Evolutionary conservation across 2,329 filamentous ascomycete species (phyloP), one percentile per base, ranked within the genome.

Genomic region (Lojkania enalia): DNA sequence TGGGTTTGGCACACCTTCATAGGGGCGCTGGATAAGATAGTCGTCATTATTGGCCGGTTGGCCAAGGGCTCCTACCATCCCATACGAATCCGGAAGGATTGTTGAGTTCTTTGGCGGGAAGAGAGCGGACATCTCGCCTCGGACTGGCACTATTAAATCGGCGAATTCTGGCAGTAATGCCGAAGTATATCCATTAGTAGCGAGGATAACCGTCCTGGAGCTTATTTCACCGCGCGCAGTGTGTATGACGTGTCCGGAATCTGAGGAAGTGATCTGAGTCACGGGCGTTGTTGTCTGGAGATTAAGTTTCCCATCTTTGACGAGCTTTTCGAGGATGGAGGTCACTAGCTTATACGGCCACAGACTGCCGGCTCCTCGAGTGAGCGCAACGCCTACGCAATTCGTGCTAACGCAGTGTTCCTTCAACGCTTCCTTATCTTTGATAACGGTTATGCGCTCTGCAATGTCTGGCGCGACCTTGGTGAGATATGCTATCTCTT

Each of bases 271-370:
- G n/a, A 67, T 65, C 14, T 64, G 50, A 3, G 62, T 61, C 1
- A 83, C 87, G 0, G 86, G 81, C 13, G 87, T 91, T 46, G 79
- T 82, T 4, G 87, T 90, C 68, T 91, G 87, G 19, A 92, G 74
- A 58, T 90, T 90, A 60, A 90, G 83, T 7, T 61, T 64, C 2
- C 63, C 69, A 1, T 67, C 65, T 14, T 74, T 69, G 5, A 79
- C 58, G 0, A 88, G 76, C 6, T 73, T 67, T 61, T 88, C 82
- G 1, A 95, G 71, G 0, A 91, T 76, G 69, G 83, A 86, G 1
- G 83, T 75, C 2, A 95, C 84, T 14, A 95, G 79, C 70, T 94
- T 95, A 69, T 95, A 95, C 0, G 90, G 90, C 87, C 87, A 91
- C 35, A 89, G 64, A 55, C 82, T 83, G 0, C 84, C 87, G 0